Evolutionary conservation across 2,329 filamentous ascomycete genomes (phyloP), one percentile per base, ranked within the genome.

Genomic region (Scytalidium sp.): DNA sequence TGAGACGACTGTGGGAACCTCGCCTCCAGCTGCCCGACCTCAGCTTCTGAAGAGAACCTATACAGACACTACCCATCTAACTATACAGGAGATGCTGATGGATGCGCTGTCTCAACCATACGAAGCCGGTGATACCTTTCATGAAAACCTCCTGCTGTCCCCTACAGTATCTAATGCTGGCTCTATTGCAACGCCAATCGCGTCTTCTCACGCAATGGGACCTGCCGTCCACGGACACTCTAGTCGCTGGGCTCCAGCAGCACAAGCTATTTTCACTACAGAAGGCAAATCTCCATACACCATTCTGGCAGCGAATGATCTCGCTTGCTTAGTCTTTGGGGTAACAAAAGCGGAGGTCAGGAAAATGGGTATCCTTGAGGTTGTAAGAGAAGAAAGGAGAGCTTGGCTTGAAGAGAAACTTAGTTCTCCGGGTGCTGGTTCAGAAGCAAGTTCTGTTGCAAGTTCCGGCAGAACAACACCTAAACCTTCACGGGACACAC

Each of bases 191-290:
- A 67, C 68, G 40, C 52, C 43, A 19, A 44, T 55, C 9, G 47
- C 58, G 3, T 56, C 56, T n/a, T 54, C 58, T 41, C 62, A 66
- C 51, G 56, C 62, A 44, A 25, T 81, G 2, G 76, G 75, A 10
- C 74, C 85, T 15, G 75, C 79, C 9, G 79, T 89, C n/a, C 93
- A 97, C 67, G 88, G 88, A 8, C 92, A 97, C 69, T 88, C 90
- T 50, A 94, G 89, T 61, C 84, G 94, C 67, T 96, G 91, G 84
- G 85, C 88, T 13, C 91, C 91, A 7, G 89, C 90, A 40, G 89
- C 93, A 4, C 94, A 99, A 67, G 94, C 94, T 47, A 97, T 99
- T 50, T 99, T 99, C 66, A 95, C 93, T 7, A 99, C 94, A n/a
- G 90, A 96, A 68, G 80, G 88, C 13, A 84, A 87, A 56, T 81